Base-by-base conservation (phyloP, 345 rosid species). In the Capsella bursapastoris region DNA sequence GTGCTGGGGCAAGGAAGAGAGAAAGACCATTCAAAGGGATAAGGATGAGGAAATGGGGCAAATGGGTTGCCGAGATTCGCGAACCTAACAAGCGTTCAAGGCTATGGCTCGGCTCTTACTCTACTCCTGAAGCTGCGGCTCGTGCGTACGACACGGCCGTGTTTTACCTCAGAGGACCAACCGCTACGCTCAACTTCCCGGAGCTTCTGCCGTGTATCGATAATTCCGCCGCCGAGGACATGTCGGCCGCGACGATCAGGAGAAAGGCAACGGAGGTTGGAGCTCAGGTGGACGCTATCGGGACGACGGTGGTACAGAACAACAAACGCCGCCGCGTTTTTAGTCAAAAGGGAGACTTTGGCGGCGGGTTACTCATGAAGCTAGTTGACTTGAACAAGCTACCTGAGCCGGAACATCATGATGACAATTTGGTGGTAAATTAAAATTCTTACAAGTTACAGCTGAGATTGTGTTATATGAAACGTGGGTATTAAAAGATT, bases 1-100 rank as follows among this genome's bases (percentile, higher is more conserved):
- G 70, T 50, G 2, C 25, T 22, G 78, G 32, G 2, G 4, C 70
- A 59, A 77, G 81, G 67, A 82, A 83, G 79, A 70, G 78, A 76
- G 90, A 84, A 58, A 80, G 87, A 70, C 83, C 76, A 2, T 93
- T 82, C 78, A 93, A 93, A 76, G 98, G 98, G 63, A 93, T 93
- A 80, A 86, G 98, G 88, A 93, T 93, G 98, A 86, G 98, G 72
- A 93, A 93, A 87, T 93, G 98, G 98, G 98, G 98, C 0, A 93
- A 93, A 79, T 93, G 98, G 97, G 98, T 93, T 68, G 98, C 98
- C 4, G 98, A 93, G 91, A 88, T 91, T 28, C 76, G 98, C 55
- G 98, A 93, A 70, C 98, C 98, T 4, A 93, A 93, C 73, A 93
- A 93, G 74, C 83, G 98, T 34, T 89, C 98, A 0, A 83, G 98